Conservation (phyloP, 257 asterid genomes). For the Penstemon eatonii region DNA sequence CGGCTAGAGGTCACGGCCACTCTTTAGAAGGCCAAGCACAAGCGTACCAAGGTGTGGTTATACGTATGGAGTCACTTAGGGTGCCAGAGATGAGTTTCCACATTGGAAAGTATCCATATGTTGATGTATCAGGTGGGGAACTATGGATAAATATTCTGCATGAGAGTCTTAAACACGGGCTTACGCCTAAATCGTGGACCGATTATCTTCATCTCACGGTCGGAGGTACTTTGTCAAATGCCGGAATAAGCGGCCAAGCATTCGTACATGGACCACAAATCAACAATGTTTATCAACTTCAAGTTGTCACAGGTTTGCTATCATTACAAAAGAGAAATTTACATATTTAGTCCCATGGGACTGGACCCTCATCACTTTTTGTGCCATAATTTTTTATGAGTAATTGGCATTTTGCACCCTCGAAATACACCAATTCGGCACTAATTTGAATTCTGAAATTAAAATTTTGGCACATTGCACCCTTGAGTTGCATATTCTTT, state of each 20-base stretch:
- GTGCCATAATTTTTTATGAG: no score
- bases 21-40: constrained; percentile 87
- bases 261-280: constrained; percentile 91
- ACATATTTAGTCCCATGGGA: no score
- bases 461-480: no score
- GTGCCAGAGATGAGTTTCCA: constrained; percentile 48
- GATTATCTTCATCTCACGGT: constrained; percentile 90
- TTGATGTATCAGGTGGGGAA: constrained; percentile 86
- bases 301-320: constrained; percentile 79
- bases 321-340: neutral
- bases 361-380: no score
- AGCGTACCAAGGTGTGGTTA: constrained; percentile 62
- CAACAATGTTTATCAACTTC: constrained; percentile 77
- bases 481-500: no score
- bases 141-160: constrained; percentile 84
- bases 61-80: constrained; percentile 67
- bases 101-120: constrained; percentile 49
- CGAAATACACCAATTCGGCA: no score
- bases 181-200: constrained; percentile 92
- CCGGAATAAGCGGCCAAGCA: constrained; percentile 96
- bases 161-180: constrained; percentile 70
- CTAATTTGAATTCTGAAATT: no score
- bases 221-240: constrained; percentile 93
- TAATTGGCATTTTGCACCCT: no score
- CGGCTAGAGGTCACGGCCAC: constrained; percentile 90